Conservation (phyloP, 495 filamentous ascomycete genomes). For the Mycothermus thermophilus region DNA sequence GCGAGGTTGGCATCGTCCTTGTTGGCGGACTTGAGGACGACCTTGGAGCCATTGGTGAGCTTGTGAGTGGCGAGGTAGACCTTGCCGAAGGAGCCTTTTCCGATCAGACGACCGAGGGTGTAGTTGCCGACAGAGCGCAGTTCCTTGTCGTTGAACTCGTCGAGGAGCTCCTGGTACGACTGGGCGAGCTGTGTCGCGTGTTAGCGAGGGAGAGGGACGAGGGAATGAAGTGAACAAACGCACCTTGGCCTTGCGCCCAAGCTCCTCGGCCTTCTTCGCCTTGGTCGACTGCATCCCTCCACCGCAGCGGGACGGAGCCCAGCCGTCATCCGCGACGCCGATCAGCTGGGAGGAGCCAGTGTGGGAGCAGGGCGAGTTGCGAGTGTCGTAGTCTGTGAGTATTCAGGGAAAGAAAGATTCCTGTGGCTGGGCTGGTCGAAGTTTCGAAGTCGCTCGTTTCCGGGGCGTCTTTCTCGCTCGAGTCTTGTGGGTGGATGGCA, state of each 20-base stretch:
- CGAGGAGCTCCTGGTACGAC: conserved; percentile 89
- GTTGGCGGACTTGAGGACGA: conserved; percentile 93
- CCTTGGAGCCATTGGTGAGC: conserved; percentile 96
- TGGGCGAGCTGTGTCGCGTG: conserved; percentile 59
- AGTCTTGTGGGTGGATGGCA: too few species aligned
- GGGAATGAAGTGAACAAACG: conserved; percentile 12
- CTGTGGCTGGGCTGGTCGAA: too few species aligned
- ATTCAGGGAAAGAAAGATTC: too few species aligned
- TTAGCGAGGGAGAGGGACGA: conserved; percentile 2
- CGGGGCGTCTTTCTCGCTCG: too few species aligned
- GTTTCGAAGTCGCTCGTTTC: too few species aligned
- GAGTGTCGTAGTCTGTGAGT: too few species aligned
- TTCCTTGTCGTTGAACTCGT: conserved; percentile 89
- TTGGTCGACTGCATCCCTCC: conserved; percentile 46
- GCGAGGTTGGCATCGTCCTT: conserved; percentile 92
- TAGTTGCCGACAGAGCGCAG: conserved; percentile 90
- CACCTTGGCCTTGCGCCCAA: conserved; percentile 90
- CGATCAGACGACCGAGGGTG: conserved; percentile 76
- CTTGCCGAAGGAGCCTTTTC: conserved; percentile 96
- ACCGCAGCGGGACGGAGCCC: conserved; percentile 10
- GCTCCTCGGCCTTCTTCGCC: conserved; percentile 74
- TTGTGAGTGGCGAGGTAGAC: conserved; percentile 95
- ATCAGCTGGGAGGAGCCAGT: too few species aligned
- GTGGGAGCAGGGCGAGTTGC: too few species aligned
- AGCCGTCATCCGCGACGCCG: conserved; percentile 18